Conservation (phyloP, 163 green algal genomes). For the Scenedesmus sp. region DNA sequence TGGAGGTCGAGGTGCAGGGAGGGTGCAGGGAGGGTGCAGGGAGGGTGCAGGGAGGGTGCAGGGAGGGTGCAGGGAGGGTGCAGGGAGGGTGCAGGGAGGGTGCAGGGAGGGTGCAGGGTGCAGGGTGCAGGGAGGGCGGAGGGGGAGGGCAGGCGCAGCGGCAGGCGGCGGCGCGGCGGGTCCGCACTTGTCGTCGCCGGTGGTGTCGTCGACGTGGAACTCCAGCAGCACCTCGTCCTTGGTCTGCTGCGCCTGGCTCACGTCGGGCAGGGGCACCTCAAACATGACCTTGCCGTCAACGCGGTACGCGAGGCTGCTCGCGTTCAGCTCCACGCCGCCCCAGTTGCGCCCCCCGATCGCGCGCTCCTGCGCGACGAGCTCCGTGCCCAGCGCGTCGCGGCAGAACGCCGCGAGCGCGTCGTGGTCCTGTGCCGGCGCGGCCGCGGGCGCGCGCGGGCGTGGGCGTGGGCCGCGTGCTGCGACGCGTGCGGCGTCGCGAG, state of each 20-base stretch:
- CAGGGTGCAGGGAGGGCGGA: no score
- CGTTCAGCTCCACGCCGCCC: slow-evolving; percentile 71
- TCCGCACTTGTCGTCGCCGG: slow-evolving; percentile 64
- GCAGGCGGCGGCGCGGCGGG: no score
- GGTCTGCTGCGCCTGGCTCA: slow-evolving; percentile 60
- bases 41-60: no score
- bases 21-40: no score
- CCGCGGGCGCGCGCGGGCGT: no score
- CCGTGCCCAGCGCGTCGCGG: slow-evolving; percentile 21
- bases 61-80: no score
- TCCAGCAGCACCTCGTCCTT: slow-evolving; percentile 83
- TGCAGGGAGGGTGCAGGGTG: no score
- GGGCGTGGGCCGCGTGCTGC: no score
- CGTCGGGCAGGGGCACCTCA: slow-evolving; percentile 79
- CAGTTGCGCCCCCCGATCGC: slow-evolving; percentile 77
- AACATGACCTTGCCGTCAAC: slow-evolving; percentile 74
- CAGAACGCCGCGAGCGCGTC: slow-evolving; percentile 44
- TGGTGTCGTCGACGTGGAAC: slow-evolving; percentile 80
- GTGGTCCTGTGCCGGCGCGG: slow-evolving; percentile 38
- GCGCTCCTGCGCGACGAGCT: slow-evolving; percentile 46
- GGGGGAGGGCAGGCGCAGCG: no score
- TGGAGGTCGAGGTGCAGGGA: no score
- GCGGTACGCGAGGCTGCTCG: slow-evolving; percentile 72
- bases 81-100: no score
- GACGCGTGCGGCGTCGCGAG: no score